Evolutionary conservation across 306 rosid genomes (phyloP), one percentile per base, ranked within the genome.

Genomic region (Casuarina cunninghamiana): DNA sequence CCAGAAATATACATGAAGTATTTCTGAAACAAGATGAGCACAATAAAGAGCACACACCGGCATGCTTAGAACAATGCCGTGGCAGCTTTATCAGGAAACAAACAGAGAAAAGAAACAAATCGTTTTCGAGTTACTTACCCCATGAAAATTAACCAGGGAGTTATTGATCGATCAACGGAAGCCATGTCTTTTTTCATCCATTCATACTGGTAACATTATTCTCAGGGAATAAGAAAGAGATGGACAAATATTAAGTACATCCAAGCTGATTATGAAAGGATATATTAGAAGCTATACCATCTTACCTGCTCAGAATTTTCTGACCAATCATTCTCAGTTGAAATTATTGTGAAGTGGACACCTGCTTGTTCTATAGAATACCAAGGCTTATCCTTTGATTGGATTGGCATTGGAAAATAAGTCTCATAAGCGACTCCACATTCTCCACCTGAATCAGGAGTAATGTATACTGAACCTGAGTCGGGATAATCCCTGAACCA

Each of bases 391-490:
- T 94, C 98, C 83, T 89, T 89, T 60, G 73, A 90, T 38, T 71
- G 3, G 54, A 80, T 87, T 79, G 98, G 98, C 97, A 94, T 94
- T 21, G 82, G 90, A 81, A 90, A 91, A 72, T 91, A 91, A 53
- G 97, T 84, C 80, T 94, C 97, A 37, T 94, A 94, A 16, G 98
- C 88, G 44, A 94, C 94, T 58, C 98, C 96, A 84, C 91, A 88
- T 86, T 94, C 97, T 26, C 98, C 98, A 1, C 98, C 97, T 55
- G 98, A 91, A 72, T 94, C 98, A 5, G 97, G 88, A 2, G 88
- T 75, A 10, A 26, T 0, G 80, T 91, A 91, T 39, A 86, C 82
- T 41, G 94, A 89, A 48, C 93, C 93, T 0, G 91, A 83, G 68
- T 72, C 71, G 10, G 61, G 0, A 37, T 94, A 94, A 49, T 91